Percentiles rank a stretch among this genome's conserved stretches.
Evolutionary conservation across 768 basidiomycete genomes (phyloP).

Genomic region (Cystobasidium tubakii): DNA sequence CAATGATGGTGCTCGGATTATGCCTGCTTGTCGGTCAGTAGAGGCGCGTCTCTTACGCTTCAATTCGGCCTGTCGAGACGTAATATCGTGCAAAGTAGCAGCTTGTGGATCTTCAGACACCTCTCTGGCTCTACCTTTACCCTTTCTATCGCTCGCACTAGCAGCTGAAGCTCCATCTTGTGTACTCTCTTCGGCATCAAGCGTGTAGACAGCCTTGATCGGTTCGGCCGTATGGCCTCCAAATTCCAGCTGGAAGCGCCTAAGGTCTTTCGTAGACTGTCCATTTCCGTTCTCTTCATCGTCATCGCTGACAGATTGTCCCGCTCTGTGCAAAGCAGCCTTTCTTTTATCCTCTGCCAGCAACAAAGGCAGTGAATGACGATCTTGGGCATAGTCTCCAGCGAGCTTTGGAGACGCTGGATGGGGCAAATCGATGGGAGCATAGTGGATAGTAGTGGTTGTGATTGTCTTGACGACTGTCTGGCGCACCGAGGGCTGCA

Average conservation of each 20-base stretch:
- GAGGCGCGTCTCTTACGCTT: background rate
- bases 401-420: conserved; percentile 6
- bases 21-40: background rate
- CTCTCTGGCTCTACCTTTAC: background rate
- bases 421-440: conserved; percentile 15
- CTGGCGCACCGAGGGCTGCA: conserved; percentile 19
- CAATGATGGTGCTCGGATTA: background rate
- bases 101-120: background rate
- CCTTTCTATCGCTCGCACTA: background rate
- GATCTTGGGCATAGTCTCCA: conserved; percentile 7
- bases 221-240: background rate
- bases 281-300: background rate
- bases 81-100: background rate
- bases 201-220: conserved; percentile 3
- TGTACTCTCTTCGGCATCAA: background rate
- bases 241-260: conserved; percentile 1
- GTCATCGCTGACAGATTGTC: background rate
- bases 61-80: background rate
- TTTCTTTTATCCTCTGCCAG: background rate
- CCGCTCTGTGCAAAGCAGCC: background rate
- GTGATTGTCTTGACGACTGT: conserved; percentile 35
- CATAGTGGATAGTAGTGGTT: conserved; percentile 28
- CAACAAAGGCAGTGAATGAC: background rate
- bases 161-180: background rate
- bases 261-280: background rate